These are phyloP conservation scores for Phytopythium mirpurense DNA, from an alignment of 352 stramenopile genomes.

Conservation along the genomic window DNA sequence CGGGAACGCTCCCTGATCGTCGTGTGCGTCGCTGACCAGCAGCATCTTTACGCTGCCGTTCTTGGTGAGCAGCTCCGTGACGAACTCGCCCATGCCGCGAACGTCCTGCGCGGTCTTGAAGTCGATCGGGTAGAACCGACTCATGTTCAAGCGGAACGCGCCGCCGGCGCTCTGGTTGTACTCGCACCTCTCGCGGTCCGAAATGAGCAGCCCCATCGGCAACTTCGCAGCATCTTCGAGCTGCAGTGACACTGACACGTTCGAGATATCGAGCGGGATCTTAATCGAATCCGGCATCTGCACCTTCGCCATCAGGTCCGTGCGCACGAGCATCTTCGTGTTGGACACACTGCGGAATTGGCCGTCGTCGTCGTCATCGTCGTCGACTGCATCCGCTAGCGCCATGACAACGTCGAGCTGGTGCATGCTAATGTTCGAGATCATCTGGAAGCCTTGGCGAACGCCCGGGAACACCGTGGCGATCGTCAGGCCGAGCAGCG, in stretches of 20 bases:
- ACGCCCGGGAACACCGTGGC: constrained; percentile 60
- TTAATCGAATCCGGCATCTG: constrained; percentile 69
- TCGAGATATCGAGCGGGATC: constrained; percentile 62
- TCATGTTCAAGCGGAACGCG: constrained; percentile 74
- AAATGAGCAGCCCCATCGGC: constrained; percentile 45
- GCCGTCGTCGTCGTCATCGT: background rate
- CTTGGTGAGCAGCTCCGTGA: constrained; percentile 50
- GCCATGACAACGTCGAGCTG: constrained; percentile 63
- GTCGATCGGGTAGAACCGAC: constrained; percentile 51
- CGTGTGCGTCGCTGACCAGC: constrained; percentile 24
- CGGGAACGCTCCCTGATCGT: constrained; percentile 55
- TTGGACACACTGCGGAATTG: constrained; percentile 32
- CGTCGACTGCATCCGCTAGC: constrained; percentile 10
- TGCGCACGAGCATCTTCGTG: constrained; percentile 65
- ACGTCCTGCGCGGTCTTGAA: constrained; percentile 36
- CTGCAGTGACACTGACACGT: constrained; percentile 51
- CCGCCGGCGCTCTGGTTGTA: constrained; percentile 55
- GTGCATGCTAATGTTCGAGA: constrained; percentile 58
- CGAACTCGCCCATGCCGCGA: constrained; percentile 47
- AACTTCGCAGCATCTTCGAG: constrained; percentile 33
- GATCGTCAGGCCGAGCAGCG: constrained; percentile 57
- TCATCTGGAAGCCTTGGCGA: constrained; percentile 47
- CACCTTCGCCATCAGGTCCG: constrained; percentile 55
- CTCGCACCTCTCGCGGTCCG: constrained; percentile 44
- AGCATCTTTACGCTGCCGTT: constrained; percentile 58